Evolutionary conservation across 2,329 filamentous ascomycete genomes (phyloP), one percentile per base, ranked within the genome.

Genomic region (Cadophora malorum): DNA sequence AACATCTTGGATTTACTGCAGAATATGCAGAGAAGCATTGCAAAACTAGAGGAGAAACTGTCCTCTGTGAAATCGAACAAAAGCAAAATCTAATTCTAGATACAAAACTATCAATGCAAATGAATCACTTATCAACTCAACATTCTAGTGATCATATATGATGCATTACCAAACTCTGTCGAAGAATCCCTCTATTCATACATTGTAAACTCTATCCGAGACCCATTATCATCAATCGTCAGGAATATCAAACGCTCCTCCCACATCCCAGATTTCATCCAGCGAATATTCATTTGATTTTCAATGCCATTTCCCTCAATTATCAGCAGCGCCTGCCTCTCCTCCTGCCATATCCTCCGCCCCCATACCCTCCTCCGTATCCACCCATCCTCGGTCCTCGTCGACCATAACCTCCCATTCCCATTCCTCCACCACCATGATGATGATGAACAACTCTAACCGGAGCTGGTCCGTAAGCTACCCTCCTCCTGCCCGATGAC

Each of bases 201-300:
- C 52, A 55, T 33, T 8, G 52, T 19, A 33, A n/a, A 33, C 25
- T 33, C 28, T 55, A 19, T 45, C n/a, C n/a, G n/a, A n/a, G n/a
- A n/a, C n/a, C n/a, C n/a, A 28, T 25, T 33, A 9, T 59, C 56
- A 59, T 59, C 21, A 59, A 45, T 59, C 56, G 19, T 59, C 56
- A 45, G 19, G 10, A 12, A 45, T 16, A 19, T 14, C 12, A 19
- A 45, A 3, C 41, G 45, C n/a, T 38, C 35, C 35, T 38, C 35
- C 12, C 35, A 38, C 12, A 58, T 9, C 23, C 35, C 33, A 16
- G 12, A 3, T 28, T 5, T 28, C 28, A 28, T 1, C 56, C 56
- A 45, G n/a, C 19, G 19, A 38, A 38, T 59, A 41, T 16, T 59
- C 33, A 16, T 59, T 45, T 33, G 45, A 25, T 16, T 5, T 28